Percentiles rank a stretch among this genome's conserved stretches.
Evolutionary conservation across 2,329 filamentous ascomycete genomes (phyloP).

Genomic region (Epichloe bromicola): DNA sequence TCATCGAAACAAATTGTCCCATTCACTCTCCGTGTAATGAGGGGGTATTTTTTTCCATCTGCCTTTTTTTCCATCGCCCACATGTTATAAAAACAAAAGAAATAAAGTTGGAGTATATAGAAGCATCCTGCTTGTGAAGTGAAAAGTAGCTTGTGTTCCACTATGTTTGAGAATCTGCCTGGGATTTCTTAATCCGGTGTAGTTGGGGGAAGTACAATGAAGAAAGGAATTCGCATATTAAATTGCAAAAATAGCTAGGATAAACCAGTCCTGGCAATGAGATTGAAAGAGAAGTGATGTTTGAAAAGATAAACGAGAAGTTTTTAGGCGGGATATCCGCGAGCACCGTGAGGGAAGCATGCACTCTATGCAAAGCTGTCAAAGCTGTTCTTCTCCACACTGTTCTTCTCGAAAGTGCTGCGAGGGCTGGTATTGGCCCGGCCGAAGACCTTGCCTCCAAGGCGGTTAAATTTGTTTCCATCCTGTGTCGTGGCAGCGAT

Average conservation of each 20-base stretch:
- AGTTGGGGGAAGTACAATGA: neutral
- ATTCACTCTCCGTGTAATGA: neutral
- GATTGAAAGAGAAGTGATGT: neutral
- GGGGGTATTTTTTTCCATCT: constrained; percentile 4
- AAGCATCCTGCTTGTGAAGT: neutral
- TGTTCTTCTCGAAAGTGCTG: constrained; percentile 39
- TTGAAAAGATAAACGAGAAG: neutral
- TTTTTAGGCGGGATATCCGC: neutral
- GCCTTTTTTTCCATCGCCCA: neutral
- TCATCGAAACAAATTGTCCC: constrained; percentile 2
- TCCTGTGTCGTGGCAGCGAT: constrained; percentile 26
- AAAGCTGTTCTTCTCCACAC: constrained; percentile 31
- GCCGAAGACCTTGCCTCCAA: constrained; percentile 45
- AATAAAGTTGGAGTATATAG: neutral
- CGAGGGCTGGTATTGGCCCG: constrained; percentile 38
- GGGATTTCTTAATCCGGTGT: neutral
- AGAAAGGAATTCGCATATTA: neutral
- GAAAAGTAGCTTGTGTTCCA: neutral
- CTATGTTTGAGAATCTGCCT: neutral
- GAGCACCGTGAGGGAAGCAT: neutral
- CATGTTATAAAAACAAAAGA: constrained; percentile 3
- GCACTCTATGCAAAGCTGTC: constrained; percentile 20
- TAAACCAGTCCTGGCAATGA: constrained; percentile 1
- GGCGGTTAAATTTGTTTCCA: constrained; percentile 40
- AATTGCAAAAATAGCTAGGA: constrained; percentile 1